Evolutionary conservation across 2,329 filamentous ascomycete species (phyloP).

Genomic region (Colletotrichum siamense): DNA sequence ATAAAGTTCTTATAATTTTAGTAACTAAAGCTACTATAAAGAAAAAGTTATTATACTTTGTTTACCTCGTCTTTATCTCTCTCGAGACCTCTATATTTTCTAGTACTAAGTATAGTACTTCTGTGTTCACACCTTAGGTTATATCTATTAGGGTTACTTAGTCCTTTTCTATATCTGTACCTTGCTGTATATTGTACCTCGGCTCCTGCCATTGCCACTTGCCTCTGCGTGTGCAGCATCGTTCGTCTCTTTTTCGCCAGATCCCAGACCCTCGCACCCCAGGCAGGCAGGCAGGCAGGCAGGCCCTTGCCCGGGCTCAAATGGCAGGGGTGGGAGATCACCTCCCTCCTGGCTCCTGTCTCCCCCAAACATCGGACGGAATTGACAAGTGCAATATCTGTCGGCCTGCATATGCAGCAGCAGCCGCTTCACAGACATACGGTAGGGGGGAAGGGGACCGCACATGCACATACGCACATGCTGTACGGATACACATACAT

Average conservation of each 20-base stretch:
- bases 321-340: constrained; percentile 1
- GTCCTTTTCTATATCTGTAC: too few relatives aligned
- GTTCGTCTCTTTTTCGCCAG: not conserved
- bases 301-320: not conserved
- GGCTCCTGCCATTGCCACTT: not conserved
- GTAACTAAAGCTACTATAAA: too few relatives aligned
- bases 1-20: too few relatives aligned
- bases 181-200: too few relatives aligned
- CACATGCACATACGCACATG: not conserved
- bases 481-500: not conserved
- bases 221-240: not conserved
- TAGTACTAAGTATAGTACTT: too few relatives aligned
- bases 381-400: constrained; percentile 5
- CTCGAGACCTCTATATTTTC: too few relatives aligned
- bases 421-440: not conserved
- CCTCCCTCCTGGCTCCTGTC: not conserved
- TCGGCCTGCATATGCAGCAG: constrained; percentile 1
- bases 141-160: too few relatives aligned
- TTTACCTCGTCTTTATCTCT: too few relatives aligned
- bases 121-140: too few relatives aligned
- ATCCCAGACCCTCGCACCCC: not conserved
- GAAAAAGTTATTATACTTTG: too few relatives aligned
- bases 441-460: not conserved
- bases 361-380: constrained; percentile 6
- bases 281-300: not conserved